Evolutionary conservation across 1,284 basidiomycete genomes (phyloP).

Genomic region (Takashimella tepidaria): DNA sequence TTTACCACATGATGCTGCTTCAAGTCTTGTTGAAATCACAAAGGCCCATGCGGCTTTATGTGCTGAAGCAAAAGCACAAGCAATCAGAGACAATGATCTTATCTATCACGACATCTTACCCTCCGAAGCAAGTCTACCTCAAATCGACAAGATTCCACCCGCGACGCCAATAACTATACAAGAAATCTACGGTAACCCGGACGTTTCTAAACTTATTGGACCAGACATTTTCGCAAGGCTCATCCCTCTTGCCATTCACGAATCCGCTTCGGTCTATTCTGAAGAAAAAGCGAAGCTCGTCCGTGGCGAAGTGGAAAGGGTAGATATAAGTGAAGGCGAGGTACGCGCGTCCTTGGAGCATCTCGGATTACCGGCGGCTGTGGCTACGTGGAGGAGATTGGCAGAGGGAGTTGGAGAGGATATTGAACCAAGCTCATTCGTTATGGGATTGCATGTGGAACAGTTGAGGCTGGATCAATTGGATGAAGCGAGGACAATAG

Average conservation of each 20-base stretch:
- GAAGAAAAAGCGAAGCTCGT: constrained; percentile 98
- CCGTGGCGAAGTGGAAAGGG: constrained; percentile 78
- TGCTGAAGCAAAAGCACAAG: constrained; percentile 68
- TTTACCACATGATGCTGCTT: constrained; percentile 79
- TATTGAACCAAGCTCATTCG: constrained; percentile 60
- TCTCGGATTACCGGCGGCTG: constrained; percentile 69
- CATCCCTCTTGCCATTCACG: constrained; percentile 90
- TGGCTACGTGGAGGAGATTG: constrained; percentile 72
- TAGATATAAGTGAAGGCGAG: constrained; percentile 77
- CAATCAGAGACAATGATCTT: constrained; percentile 87
- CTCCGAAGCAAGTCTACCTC: constrained; percentile 68
- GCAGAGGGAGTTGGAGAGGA: constrained; percentile 57
- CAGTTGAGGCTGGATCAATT: constrained; percentile 40
- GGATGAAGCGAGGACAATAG: constrained; percentile 58
- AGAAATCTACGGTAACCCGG: constrained; percentile 83
- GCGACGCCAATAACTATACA: constrained; percentile 84
- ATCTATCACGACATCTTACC: constrained; percentile 96
- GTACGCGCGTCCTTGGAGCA: constrained; percentile 73
- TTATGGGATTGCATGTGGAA: background rate
- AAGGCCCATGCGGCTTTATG: constrained; percentile 77
- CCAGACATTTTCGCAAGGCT: constrained; percentile 83
- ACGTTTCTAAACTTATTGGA: constrained; percentile 93
- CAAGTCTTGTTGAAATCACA: constrained; percentile 71
- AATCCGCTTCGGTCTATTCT: constrained; percentile 91
- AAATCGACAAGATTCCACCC: constrained; percentile 71